These are phyloP conservation scores for Trichaptum fuscoviolaceum DNA, from an alignment of 768 basidiomycete genomes.

Conservation along the genomic window DNA sequence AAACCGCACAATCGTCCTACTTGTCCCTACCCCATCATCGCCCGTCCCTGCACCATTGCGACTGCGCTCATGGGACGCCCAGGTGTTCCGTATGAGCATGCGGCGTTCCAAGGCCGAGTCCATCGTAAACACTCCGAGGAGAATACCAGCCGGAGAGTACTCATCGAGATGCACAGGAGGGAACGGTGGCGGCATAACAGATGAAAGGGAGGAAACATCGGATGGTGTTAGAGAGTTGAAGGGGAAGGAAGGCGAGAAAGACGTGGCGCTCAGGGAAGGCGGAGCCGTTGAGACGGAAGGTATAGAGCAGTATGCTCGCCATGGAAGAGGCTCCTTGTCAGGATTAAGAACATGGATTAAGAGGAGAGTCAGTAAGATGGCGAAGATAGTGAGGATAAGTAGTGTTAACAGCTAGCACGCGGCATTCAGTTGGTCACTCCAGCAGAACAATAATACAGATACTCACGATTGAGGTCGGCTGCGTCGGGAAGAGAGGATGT, in stretches of 20 bases:
- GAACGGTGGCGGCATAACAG: constrained; percentile 40
- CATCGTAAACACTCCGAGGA: constrained; percentile 86
- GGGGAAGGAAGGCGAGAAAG: constrained; percentile 23
- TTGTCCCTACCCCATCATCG: constrained; percentile 69
- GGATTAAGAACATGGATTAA: constrained; percentile 93
- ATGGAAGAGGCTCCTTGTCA: constrained; percentile 91
- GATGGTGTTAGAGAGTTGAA: constrained; percentile 28
- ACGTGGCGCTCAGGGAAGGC: constrained; percentile 32
- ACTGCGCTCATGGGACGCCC: constrained; percentile 80
- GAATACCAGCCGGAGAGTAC: constrained; percentile 78
- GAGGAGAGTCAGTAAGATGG: constrained; percentile 76
- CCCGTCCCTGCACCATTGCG: constrained; percentile 65
- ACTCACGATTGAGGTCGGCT: constrained; percentile 77
- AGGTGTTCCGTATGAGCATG: constrained; percentile 82
- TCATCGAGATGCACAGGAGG: constrained; percentile 69
- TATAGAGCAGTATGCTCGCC: constrained; percentile 87
- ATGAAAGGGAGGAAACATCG: constrained; percentile 13
- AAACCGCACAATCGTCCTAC: constrained; percentile 82
- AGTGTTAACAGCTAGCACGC: constrained; percentile 56
- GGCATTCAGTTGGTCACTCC: constrained; percentile 12
- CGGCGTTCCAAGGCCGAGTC: constrained; percentile 82
- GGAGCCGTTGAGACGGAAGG: constrained; percentile 47
- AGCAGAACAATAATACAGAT: constrained; percentile 5
- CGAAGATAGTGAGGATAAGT: constrained; percentile 74
- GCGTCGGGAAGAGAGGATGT: constrained; percentile 73